These are phyloP conservation scores for Aristolochia fimbriata DNA, from an alignment of 164 flowering plant genomes.

Conservation along the genomic window DNA sequence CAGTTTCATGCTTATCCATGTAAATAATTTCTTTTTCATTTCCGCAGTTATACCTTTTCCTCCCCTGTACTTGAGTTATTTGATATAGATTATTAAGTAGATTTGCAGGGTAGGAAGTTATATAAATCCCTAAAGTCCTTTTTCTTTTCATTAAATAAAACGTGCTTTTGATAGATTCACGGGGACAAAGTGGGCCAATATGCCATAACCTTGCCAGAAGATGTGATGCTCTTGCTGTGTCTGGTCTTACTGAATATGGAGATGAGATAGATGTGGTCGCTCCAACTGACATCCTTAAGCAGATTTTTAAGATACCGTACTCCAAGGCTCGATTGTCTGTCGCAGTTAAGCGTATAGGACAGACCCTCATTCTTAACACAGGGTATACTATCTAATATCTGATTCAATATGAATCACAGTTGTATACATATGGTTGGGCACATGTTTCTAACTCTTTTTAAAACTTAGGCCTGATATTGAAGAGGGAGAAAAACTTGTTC, in stretches of 20 bases:
- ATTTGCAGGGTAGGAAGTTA: too few relatives aligned
- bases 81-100: too few relatives aligned
- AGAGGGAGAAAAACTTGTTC: constrained; percentile 79
- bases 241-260: constrained; percentile 84
- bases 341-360: constrained; percentile 87
- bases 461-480: constrained; percentile 76
- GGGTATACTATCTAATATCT: constrained; percentile 37
- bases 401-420: too few relatives aligned
- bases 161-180: constrained; percentile 34
- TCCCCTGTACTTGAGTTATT: too few relatives aligned
- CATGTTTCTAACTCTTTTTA: too few relatives aligned
- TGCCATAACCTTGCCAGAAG: constrained; percentile 61
- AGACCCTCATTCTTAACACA: constrained; percentile 75
- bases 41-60: too few relatives aligned
- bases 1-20: too few relatives aligned
- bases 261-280: constrained; percentile 95
- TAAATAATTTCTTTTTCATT: too few relatives aligned
- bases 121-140: too few relatives aligned
- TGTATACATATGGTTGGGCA: too few relatives aligned
- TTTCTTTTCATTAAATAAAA: background rate
- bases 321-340: constrained; percentile 82
- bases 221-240: constrained; percentile 89
- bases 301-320: constrained; percentile 96
- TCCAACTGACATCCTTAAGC: constrained; percentile 84
- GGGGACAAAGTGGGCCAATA: constrained; percentile 38